A percentile compares a stretch with the other conserved stretches of the same genome.
Conservation (phyloP, 257 asterid species). For the Solanum phureja region DNA sequence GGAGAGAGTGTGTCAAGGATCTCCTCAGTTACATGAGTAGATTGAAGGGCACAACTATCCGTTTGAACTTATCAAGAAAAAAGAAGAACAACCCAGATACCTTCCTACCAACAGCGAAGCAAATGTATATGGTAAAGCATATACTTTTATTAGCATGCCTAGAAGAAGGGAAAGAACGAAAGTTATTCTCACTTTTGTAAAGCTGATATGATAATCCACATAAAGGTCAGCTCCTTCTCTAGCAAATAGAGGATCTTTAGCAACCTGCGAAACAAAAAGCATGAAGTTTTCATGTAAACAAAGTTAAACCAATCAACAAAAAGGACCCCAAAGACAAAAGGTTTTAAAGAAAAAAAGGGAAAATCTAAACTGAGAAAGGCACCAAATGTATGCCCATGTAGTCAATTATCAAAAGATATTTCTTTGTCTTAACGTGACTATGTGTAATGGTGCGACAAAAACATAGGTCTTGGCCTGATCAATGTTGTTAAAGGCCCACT, state of each 20-base stretch:
- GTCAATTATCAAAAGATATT: neutral
- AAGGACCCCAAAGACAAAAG: neutral
- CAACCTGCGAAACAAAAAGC: conserved; percentile 39
- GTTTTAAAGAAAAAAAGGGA: neutral
- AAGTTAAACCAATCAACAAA: neutral
- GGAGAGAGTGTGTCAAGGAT: neutral
- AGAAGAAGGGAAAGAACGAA: neutral
- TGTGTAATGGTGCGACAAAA: neutral
- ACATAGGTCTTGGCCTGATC: neutral
- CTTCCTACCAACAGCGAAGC: neutral
- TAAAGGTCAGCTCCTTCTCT: conserved; percentile 83
- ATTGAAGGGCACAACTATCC: neutral
- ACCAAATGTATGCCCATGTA: neutral
- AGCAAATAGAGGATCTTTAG: conserved; percentile 58
- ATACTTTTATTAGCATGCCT: neutral
- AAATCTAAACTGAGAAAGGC: neutral
- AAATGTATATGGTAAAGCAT: neutral
- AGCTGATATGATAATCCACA: conserved; percentile 65
- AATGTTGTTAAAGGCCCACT: neutral
- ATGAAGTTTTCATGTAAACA: neutral
- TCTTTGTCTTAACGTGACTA: neutral
- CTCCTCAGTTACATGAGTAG: neutral
- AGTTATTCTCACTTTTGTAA: conserved; percentile 63
- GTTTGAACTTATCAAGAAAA: neutral
- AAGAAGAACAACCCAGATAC: neutral